Conservation (phyloP, 768 basidiomycete species). For the Pluteus cervinus region DNA sequence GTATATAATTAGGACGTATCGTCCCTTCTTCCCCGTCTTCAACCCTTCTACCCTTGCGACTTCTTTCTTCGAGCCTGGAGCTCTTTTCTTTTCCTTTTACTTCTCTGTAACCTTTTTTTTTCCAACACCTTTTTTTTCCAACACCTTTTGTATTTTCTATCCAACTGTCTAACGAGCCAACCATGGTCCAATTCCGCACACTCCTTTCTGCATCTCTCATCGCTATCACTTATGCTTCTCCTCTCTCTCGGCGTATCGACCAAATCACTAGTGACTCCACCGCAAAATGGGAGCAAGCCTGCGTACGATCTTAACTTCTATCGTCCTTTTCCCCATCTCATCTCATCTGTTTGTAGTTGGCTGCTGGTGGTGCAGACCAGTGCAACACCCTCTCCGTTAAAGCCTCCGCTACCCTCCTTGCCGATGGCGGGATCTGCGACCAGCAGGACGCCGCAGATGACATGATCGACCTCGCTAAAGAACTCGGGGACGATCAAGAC, state of each 20-base stretch:
- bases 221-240: conserved; percentile 24
- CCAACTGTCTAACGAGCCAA: no score
- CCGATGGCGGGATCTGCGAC: conserved; percentile 33
- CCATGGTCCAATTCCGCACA: no score
- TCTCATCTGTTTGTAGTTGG: conserved; percentile 17
- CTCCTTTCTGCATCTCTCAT: conserved; percentile 26
- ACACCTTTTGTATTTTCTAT: no score
- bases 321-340: no score
- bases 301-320: conserved; percentile 28
- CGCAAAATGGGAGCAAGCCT: conserved; percentile 43
- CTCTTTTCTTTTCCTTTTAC: no score
- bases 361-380: conserved; percentile 37
- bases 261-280: conserved; percentile 44
- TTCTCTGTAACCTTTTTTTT: no score
- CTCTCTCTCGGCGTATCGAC: conserved; percentile 40
- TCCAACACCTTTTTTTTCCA: no score
- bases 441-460: conserved; percentile 44
- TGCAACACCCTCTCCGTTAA: conserved; percentile 41
- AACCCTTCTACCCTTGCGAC: no score
- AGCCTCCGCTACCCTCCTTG: conserved; percentile 41
- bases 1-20: no score
- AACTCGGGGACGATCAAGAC: conserved; percentile 31
- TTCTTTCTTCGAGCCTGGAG: no score
- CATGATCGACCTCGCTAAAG: conserved; percentile 42
- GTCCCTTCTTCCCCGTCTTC: no score